Conservation (phyloP, 1,139 yeast species). For the Pichia sp. region DNA sequence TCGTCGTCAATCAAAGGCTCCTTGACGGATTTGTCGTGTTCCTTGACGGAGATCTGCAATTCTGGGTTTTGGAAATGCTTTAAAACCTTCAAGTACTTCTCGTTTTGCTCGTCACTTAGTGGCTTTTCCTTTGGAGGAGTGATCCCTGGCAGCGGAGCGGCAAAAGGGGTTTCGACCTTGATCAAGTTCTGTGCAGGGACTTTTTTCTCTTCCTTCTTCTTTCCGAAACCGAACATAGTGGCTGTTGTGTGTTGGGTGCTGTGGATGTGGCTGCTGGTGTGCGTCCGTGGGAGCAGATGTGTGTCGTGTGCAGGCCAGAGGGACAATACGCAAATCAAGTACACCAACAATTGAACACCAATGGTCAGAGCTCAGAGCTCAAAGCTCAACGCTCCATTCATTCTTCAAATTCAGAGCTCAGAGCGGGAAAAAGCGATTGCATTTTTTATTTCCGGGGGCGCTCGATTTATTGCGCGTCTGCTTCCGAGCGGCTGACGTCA, state of each 20-base stretch:
- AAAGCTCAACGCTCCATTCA: no score
- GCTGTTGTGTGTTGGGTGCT: neutral
- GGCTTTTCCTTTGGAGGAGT: conserved; percentile 49
- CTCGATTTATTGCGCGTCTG: no score
- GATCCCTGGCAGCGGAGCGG: conserved; percentile 45
- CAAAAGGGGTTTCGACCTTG: conserved; percentile 45
- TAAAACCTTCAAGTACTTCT: conserved; percentile 58
- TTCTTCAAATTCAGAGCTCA: no score
- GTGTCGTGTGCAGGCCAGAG: no score
- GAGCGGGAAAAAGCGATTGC: no score
- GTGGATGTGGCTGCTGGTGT: no score
- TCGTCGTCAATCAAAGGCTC: conserved; percentile 55
- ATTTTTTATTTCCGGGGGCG: no score
- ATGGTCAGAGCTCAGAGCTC: no score
- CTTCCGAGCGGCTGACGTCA: no score
- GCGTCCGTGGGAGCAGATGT: no score
- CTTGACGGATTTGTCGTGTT: conserved; percentile 32
- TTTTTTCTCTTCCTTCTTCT: conserved; percentile 32
- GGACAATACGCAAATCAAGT: no score
- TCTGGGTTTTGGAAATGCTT: conserved; percentile 48
- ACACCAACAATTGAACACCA: no score
- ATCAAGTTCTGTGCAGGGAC: conserved; percentile 23
- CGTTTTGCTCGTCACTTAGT: conserved; percentile 53
- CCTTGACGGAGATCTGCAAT: conserved; percentile 39
- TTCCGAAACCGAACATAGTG: conserved; percentile 32